Evolutionary conservation across 2,329 filamentous ascomycete species (phyloP).

Genomic region (Pseudocercospora crystallina): DNA sequence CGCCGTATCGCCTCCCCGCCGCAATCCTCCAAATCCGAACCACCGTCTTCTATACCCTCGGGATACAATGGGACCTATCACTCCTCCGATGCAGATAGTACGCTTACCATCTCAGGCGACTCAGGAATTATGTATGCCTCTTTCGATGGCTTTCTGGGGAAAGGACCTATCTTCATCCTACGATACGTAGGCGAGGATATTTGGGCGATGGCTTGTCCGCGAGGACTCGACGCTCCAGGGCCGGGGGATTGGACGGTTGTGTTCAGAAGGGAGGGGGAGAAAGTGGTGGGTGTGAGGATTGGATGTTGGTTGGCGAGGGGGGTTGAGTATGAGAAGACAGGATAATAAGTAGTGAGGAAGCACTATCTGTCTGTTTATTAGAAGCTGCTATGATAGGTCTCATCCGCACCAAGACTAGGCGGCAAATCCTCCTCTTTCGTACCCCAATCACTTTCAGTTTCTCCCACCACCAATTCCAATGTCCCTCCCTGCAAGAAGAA

Average conservation of each 20-base stretch:
- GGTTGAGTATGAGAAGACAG: constrained; percentile 19
- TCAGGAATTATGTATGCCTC: constrained; percentile 44
- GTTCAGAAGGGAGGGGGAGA: constrained; percentile 27
- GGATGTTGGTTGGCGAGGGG: constrained; percentile 45
- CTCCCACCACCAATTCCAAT: constrained; percentile 23
- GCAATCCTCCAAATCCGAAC: background rate
- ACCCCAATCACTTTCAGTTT: constrained; percentile 23
- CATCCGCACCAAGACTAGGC: constrained; percentile 13
- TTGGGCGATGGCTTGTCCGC: constrained; percentile 40
- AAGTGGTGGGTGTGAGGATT: constrained; percentile 33
- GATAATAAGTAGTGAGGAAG: no score
- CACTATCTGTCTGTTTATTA: no score
- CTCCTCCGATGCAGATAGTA: constrained; percentile 40
- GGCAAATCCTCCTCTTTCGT: constrained; percentile 33
- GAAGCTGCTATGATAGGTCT: no score
- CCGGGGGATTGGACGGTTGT: constrained; percentile 48
- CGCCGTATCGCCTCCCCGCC: constrained; percentile 1
- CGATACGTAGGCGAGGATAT: constrained; percentile 41
- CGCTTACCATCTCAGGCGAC: constrained; percentile 37
- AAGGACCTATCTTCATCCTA: constrained; percentile 41
- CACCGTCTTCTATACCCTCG: no score
- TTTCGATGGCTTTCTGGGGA: constrained; percentile 45
- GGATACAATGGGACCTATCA: constrained; percentile 35
- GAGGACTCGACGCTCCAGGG: constrained; percentile 44
- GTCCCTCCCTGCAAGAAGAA: constrained; percentile 24